Percentiles rank a stretch among this genome's conserved stretches.
These are phyloP conservation scores for Rhizophlyctis rosea DNA, from an alignment of 192 early-diverging fungal species.

Conservation along the genomic window DNA sequence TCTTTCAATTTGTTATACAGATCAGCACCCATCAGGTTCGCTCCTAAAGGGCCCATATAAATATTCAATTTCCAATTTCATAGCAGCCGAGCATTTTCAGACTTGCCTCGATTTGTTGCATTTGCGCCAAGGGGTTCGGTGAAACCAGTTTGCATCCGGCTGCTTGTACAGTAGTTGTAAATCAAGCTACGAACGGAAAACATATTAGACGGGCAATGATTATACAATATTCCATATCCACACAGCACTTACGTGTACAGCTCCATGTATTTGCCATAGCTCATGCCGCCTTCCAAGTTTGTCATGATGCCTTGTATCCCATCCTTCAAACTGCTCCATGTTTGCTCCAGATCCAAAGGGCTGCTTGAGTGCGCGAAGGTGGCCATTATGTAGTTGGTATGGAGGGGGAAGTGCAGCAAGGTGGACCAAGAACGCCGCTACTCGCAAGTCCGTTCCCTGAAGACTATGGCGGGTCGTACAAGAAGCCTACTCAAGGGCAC, in stretches of 20 bases:
- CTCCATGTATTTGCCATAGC: slow-evolving; percentile 72
- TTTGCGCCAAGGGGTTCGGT: slow-evolving; percentile 72
- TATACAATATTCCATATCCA: not conserved
- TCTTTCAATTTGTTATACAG: slow-evolving; percentile 71
- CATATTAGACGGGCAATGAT: not conserved
- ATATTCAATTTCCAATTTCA: slow-evolving; percentile 80
- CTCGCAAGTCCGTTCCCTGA: too few species aligned
- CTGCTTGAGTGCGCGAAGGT: too few species aligned
- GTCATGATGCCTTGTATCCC: slow-evolving; percentile 83
- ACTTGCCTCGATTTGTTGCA: slow-evolving; percentile 68
- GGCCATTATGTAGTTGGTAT: too few species aligned
- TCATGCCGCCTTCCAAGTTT: slow-evolving; percentile 69
- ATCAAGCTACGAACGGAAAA: slow-evolving; percentile 50
- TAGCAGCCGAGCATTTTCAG: slow-evolving; percentile 76
- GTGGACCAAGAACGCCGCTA: too few species aligned
- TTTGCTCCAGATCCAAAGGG: too few species aligned
- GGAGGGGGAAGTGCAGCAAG: too few species aligned
- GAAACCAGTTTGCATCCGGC: slow-evolving; percentile 70
- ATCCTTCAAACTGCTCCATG: slow-evolving; percentile 60
- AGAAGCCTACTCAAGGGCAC: too few species aligned
- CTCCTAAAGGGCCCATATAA: slow-evolving; percentile 52
- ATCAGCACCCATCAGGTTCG: slow-evolving; percentile 57
- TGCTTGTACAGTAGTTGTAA: slow-evolving; percentile 74
- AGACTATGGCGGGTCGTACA: too few species aligned
- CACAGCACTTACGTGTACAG: slow-evolving; percentile 76